Evolutionary conservation across 768 basidiomycete species (phyloP).

Genomic region (Mrakia frigida): DNA sequence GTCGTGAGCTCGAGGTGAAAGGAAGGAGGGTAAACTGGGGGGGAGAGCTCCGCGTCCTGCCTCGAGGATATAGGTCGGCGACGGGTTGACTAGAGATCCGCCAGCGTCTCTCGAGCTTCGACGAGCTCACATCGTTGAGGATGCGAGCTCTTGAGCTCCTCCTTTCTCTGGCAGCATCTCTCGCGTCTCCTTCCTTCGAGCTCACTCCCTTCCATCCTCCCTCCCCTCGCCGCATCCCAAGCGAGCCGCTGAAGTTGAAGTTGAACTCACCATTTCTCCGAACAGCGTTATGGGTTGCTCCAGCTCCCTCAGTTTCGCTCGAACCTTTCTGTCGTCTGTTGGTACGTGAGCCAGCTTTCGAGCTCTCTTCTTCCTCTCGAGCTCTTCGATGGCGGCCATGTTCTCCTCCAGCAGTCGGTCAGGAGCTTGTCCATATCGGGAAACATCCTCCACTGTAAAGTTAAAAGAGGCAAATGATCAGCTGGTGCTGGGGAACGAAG

Average conservation of each 20-base stretch:
- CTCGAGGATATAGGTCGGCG: too few species aligned
- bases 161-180: neutral
- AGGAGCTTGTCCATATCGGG: slow-evolving; percentile 34
- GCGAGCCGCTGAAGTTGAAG: neutral
- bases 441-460: slow-evolving; percentile 24
- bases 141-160: neutral
- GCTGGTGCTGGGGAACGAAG: neutral
- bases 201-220: neutral
- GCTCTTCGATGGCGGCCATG: slow-evolving; percentile 82
- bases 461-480: neutral
- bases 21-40: neutral
- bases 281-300: slow-evolving; percentile 97
- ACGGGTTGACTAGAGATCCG: neutral
- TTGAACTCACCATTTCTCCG: slow-evolving; percentile 78
- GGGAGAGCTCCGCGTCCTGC: neutral
- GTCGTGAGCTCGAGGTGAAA: neutral
- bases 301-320: slow-evolving; percentile 79
- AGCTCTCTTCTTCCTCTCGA: slow-evolving; percentile 96
- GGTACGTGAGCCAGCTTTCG: slow-evolving; percentile 81
- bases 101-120: neutral
- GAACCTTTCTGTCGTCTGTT: slow-evolving; percentile 91
- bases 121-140: neutral
- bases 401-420: slow-evolving; percentile 49
- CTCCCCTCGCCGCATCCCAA: neutral
- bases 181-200: neutral